Conservation (phyloP, 106 monocot species). For the Apostasia ramifera region DNA sequence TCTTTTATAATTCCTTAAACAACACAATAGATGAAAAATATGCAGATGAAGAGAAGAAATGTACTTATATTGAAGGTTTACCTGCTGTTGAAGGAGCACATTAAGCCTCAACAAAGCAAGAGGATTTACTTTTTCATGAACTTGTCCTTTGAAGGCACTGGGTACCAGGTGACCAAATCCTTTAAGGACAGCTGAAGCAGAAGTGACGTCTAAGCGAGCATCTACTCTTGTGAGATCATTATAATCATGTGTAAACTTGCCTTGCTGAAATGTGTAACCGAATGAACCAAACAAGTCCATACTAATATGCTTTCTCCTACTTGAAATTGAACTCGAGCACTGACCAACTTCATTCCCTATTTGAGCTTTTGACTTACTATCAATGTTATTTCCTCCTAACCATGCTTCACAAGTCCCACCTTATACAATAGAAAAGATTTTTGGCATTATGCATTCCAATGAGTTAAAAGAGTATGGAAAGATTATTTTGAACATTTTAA, state of each 20-base stretch:
- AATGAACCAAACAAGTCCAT: conserved; percentile 77
- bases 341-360: conserved; percentile 1
- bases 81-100: conserved; percentile 83
- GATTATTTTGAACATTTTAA: too few species aligned
- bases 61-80: conserved; percentile 6
- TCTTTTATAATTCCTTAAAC: neutral
- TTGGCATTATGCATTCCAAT: too few species aligned
- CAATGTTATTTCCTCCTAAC: conserved; percentile 29
- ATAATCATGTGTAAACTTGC: conserved; percentile 68
- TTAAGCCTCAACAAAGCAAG: conserved; percentile 55
- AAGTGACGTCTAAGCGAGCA: conserved; percentile 62
- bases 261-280: conserved; percentile 54
- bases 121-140: conserved; percentile 35
- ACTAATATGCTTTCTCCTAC: conserved; percentile 36
- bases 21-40: conserved; percentile 1
- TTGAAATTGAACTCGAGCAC: neutral
- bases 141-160: conserved; percentile 17
- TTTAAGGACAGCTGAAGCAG: conserved; percentile 46
- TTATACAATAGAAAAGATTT: conserved; percentile 3
- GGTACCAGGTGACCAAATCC: conserved; percentile 38
- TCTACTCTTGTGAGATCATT: conserved; percentile 70
- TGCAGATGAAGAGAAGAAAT: neutral
- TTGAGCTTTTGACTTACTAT: conserved; percentile 8
- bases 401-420: conserved; percentile 63
- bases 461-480: too few species aligned